Base-by-base conservation (phyloP, 257 asterid species). In the Anisodus acutangulus region DNA sequence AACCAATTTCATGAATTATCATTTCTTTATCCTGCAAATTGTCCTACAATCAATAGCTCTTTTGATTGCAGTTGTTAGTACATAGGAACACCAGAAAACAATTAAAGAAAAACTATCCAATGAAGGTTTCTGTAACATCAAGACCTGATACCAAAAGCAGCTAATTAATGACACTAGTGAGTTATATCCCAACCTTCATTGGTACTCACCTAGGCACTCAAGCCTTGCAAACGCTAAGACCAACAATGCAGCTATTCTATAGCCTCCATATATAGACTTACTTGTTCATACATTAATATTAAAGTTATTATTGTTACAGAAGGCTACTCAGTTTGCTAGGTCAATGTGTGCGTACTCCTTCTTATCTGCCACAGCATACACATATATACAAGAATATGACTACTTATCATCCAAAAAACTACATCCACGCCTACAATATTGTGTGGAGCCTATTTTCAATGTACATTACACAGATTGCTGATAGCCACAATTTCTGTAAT, bases 91-190 rank as follows among this genome's bases (percentile, higher is more conserved):
- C 59, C 45, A 49, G 58, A 49, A 71, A 72, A 11, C 60, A 74
- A 7, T 74, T 74, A 11, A 74, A 49, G 62, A 49, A 49, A 17
- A 74, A 49, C 1, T 66, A 68, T 22, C 41, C 19, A 26, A 74
- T 11, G 17, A 37, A 19, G 80, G 60, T 53, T 49, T 49, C 22
- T 49, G 19, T 49, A 4, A 74, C 81, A 74, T 12, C 62, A 49
- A 74, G 81, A 74, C 45, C 45, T 74, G 81, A 49, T 74, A 74
- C 10, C 43, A 74, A 19, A 22, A 74, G 81, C 59, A 49, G n/a
- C 62, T 13, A 49, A 11, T 5, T 19, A 49, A 22, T 11, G 43
- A 31, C 43, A 19, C 22, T 11, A 22, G 12, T 22, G 43, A 49
- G 81, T 15, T 74, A 49, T 0, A 31, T 31, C 35, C 35, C 35